Evolutionary conservation across 2,329 filamentous ascomycete species (phyloP), one percentile per base, ranked within the genome.

Genomic region (Stachybotrys elegans): DNA sequence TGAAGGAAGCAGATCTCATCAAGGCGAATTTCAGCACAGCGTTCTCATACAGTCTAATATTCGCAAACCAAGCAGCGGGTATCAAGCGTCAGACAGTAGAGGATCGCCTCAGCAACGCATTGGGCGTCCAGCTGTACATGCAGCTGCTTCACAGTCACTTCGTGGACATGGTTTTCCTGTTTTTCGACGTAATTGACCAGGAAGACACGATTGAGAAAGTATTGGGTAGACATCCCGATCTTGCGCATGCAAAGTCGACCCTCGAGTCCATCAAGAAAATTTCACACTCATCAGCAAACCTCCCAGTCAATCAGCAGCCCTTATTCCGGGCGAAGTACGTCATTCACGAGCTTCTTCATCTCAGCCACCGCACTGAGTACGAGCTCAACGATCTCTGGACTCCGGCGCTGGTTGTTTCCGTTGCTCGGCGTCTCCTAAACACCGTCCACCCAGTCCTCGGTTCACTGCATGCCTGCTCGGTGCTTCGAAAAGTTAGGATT

Each of bases 271-370:
- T 98, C 57, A 84, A 81, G 51, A 65, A 61, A 4, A 81, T 84
- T 51, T 80, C 86, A 22, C 72, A 83, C 50, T 90, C 90, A 1
- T 68, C 71, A 2, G 75, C 78, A 22, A 65, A 70, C 12, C 69
- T 96, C 7, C 86, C 89, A 4, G 72, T 84, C 11, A 88, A 85
- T 44, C 90, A 95, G 53, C 91, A 97, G 56, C 93, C 93, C 4
- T 83, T 81, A 43, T 97, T 96, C 67, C 84, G 79, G 52, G 83
- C 84, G 22, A 89, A 84, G 52, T 86, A 85, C 55, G 72, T 98
- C 4, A 70, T 84, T 11, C 79, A 84, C 48, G 83, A 93, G 56
- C 74, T 97, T 19, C 75, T 86, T 13, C 81, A 89, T 45, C 68
- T 97, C n/a, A 94, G 87, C 57, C 79, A 78, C 51, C 78, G 84